Evolutionary conservation across 2,329 filamentous ascomycete genomes (phyloP).

Genomic region (Fusarium sulawesiense): DNA sequence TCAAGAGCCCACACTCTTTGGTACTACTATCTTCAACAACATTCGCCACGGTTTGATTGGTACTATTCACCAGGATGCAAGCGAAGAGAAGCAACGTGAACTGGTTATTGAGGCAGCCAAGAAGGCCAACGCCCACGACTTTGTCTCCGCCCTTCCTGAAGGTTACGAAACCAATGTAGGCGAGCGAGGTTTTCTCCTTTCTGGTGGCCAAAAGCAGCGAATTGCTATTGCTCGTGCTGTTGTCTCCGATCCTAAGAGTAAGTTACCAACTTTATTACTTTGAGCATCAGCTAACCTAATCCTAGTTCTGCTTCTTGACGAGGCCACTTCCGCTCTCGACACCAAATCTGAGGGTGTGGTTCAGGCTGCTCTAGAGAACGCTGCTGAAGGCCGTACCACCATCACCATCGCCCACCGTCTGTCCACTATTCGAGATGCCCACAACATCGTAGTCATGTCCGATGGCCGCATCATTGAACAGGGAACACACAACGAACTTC

Average conservation of each 20-base stretch:
- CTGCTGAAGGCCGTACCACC: constrained; percentile 87
- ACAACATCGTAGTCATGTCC: constrained; percentile 96
- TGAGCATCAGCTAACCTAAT: constrained; percentile 13
- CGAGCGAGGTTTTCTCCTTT: constrained; percentile 90
- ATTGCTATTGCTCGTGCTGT: constrained; percentile 94
- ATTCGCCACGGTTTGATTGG: constrained; percentile 93
- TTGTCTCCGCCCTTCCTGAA: constrained; percentile 83
- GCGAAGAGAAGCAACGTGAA: constrained; percentile 74
- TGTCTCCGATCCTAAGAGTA: constrained; percentile 86
- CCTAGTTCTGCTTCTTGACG: constrained; percentile 84
- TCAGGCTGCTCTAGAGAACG: constrained; percentile 89
- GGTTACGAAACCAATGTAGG: constrained; percentile 96
- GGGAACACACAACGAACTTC: constrained; percentile 84
- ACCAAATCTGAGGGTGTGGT: constrained; percentile 96
- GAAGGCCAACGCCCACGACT: constrained; percentile 95
- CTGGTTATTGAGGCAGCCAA: constrained; percentile 84
- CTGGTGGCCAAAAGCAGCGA: constrained; percentile 95
- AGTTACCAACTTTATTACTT: constrained; percentile 37
- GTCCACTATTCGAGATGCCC: constrained; percentile 91
- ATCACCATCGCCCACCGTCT: constrained; percentile 96
- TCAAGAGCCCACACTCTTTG: constrained; percentile 92
- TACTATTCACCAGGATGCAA: constrained; percentile 75
- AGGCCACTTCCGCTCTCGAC: constrained; percentile 93
- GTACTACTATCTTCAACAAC: constrained; percentile 88
- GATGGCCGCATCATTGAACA: constrained; percentile 90